Base-by-base conservation (phyloP, 1,139 yeast species). In the Zygosaccharomyces sapae region DNA sequence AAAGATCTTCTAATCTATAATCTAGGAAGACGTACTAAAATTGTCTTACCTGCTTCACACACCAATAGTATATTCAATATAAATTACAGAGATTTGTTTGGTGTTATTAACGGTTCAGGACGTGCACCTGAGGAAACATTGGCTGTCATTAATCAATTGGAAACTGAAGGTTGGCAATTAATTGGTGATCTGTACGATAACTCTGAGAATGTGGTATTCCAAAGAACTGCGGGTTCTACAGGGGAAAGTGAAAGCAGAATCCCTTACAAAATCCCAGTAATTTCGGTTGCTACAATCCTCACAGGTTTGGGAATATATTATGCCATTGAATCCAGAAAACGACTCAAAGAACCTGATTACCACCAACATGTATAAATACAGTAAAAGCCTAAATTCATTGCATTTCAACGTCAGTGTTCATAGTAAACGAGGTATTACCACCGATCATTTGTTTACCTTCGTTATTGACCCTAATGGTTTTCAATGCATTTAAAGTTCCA, bases 401-500 rank as follows among this genome's bases (percentile, higher is more conserved):
- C 51, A 48, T 48, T 9, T 48, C 49, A 22, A 48, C 49, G 25
- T 48, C 51, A 4, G 29, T 40, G n/a, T 13, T 31, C 6, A 35
- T 10, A 30, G 44, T 42, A 13, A 44, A 40, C 22, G 44, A 37
- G 2, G 46, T 16, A 39, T 48, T 48, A 5, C 63, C 62, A 30
- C 62, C 63, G 10, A 58, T 48, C 6, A 60, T 61, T 44, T 54
- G 58, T 29, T 58, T 55, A 35, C 63, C 66, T 4, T 56, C 45
- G 6, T 41, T 45, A 39, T 56, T 55, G 9, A 63, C 50, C 50
- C 68, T 58, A 30, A 61, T 52, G 42, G 69, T 59, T 45, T 77
- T 80, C 63, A 88, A 70, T 13, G 77, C 74, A 36, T 84, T 81
- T 45, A 84, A 68, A n/a, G 94, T 90, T 35, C 96, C 96, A 54